Evolutionary conservation across 2,329 filamentous ascomycete species (phyloP), one percentile per base, ranked within the genome.

Genomic region (Colletotrichum navitas): DNA sequence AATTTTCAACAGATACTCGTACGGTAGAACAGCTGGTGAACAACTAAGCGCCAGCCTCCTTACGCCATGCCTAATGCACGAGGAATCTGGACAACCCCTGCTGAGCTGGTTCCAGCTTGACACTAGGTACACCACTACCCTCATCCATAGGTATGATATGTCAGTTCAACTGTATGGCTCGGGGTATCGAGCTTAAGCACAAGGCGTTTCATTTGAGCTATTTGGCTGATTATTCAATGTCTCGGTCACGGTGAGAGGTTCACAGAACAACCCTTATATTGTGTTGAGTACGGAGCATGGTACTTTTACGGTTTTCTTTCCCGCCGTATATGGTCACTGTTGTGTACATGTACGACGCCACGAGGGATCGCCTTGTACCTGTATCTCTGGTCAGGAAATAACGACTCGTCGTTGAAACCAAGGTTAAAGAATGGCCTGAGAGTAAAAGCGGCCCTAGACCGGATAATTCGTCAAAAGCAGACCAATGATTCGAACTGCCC

Each of bases 51-150:
- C 36, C 43, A 59, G 54, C 66, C 45, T 52, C 26, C 26, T 62
- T 71, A 68, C 64, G 64, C 63, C 68, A 71, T 63, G 49, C 47
- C 34, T 56, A 26, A 49, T 55, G 34, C 36, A 66, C 29, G 49
- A 60, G 43, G 56, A 7, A 16, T 36, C 49, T 58, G 55, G 16
- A 41, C 34, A 71, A 3, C 16, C 58, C 63, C 58, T 52, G 64
- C 34, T 56, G 58, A 56, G 41, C 63, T 71, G 51, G 60, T 34
- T 52, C 64, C 52, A 45, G 52, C 51, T 68, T 59, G 29, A 32
- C 47, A n/a, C 39, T n/a, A 11, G 34, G 34, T 36, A 56, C 32
- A 26, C 36, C 14, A 45, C 21, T 21, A 11, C 21, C 43, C 8
- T 45, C 21, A n/a, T 21, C 21, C 12, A 45, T 45, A 45, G 21